Evolutionary conservation across 208 protist species (phyloP), one percentile per base, ranked within the genome.

Genomic region (Pavlovales sp.): DNA sequence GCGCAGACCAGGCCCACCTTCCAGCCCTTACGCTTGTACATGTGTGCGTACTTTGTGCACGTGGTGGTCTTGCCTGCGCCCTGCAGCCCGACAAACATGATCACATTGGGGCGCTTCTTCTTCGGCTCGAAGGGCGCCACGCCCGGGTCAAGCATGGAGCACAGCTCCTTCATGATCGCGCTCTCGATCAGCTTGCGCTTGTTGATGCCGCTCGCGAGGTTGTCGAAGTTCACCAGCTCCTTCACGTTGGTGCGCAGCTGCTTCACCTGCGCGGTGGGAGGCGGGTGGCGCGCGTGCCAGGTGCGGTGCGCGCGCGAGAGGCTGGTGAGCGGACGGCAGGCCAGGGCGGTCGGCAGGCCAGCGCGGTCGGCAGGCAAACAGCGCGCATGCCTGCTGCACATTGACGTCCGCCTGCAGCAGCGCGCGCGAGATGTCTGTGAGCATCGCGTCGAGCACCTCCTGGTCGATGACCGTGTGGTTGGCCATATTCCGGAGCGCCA

Each of bases 21-120:
- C 78, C 83, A 92, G 46, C 89, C 89, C 40, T 89, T 75, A 42
- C 84, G 75, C 91, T 97, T 93, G 92, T 97, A 98, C 92, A 96
- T 97, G 36, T 96, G 94, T 0, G 96, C 97, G 90, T 97, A 97
- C 92, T 99, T 99, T 75, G 98, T 99, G 89, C 97, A 98, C 28
- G 98, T 99, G 7, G 98, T 99, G 11, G 98, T 99, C 86, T 97
- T 97, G 90, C 95, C 95, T n/a, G 92, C 79, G 79, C 93, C 77
- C 77, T 99, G 98, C 80, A 99, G 94, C 75, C 98, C 98, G 1
- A 99, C 98, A 94, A 99, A 99, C 98, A 99, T 99, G 83, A 99
- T 96, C 28, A 99, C 95, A 91, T 98, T 99, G 10, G 95, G 90
- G 91, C 97, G 75, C 47, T 97, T 96, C 91, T 98, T 98, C 81